These are phyloP conservation scores for Dictyostelium brefeldianum DNA, from an alignment of 78 protist species.

Conservation along the genomic window DNA sequence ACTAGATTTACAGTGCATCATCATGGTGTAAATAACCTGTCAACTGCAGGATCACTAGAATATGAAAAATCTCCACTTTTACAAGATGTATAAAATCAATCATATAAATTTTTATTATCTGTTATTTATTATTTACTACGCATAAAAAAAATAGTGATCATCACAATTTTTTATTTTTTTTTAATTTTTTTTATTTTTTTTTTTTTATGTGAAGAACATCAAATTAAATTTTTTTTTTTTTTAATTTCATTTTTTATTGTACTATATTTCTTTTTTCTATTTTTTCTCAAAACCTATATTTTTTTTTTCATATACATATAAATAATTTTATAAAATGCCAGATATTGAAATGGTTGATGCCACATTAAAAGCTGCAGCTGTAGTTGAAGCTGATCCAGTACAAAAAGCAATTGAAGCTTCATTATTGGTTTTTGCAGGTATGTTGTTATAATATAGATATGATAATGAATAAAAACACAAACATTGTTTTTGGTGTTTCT, in stretches of 20 bases:
- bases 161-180: too few relatives aligned
- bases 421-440: constrained; percentile 41
- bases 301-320: constrained; percentile 1
- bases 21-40: too few relatives aligned
- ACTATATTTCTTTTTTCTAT: background rate
- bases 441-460: background rate
- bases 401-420: constrained; percentile 19
- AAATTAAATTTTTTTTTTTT: background rate
- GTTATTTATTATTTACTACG: too few relatives aligned
- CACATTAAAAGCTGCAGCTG: background rate
- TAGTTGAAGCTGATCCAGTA: background rate
- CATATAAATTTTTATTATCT: too few relatives aligned
- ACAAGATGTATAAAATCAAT: too few relatives aligned
- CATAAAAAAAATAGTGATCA: too few relatives aligned
- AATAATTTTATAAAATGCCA: constrained; percentile 2
- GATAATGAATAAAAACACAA: background rate
- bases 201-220: background rate
- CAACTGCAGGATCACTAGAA: too few relatives aligned
- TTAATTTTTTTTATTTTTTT: too few relatives aligned
- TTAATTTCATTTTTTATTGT: background rate
- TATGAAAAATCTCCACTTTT: too few relatives aligned
- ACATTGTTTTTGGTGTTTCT: background rate
- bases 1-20: too few relatives aligned
- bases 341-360: constrained; percentile 66
- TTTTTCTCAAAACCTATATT: background rate